Conservation (phyloP, 768 basidiomycete species). For the Agrocybe pediades region DNA sequence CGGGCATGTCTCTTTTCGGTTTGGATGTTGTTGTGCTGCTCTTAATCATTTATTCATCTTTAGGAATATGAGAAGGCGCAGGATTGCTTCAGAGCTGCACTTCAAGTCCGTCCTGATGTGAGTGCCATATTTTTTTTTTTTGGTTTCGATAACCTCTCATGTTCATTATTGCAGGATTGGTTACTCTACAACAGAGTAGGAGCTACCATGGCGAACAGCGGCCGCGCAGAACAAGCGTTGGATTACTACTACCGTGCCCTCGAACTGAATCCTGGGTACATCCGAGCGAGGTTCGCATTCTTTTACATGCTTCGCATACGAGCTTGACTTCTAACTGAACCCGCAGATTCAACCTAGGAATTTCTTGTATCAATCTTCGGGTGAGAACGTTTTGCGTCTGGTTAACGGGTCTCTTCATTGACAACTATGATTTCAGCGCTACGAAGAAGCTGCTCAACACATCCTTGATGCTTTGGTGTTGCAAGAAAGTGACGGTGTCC, state of each 20-base stretch:
- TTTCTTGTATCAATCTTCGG: slow-evolving; percentile 85
- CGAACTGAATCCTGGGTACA: slow-evolving; percentile 86
- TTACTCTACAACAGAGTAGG: slow-evolving; percentile 91
- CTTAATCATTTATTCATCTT: slow-evolving; percentile 1
- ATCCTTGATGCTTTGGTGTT: slow-evolving; percentile 87
- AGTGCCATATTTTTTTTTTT: slow-evolving; percentile 16
- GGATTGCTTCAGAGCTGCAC: slow-evolving; percentile 91
- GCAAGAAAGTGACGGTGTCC: slow-evolving; percentile 83
- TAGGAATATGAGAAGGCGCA: slow-evolving; percentile 91
- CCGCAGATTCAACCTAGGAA: slow-evolving; percentile 87
- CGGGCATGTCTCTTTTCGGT: slow-evolving; percentile 12
- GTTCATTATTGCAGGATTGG: slow-evolving; percentile 73
- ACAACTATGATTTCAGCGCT: slow-evolving; percentile 50
- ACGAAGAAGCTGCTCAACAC: slow-evolving; percentile 84
- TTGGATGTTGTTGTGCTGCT: slow-evolving; percentile 3
- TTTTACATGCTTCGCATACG: slow-evolving; percentile 5
- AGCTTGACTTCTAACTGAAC: slow-evolving; percentile 1
- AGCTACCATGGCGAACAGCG: slow-evolving; percentile 91
- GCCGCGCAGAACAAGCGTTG: slow-evolving; percentile 77
- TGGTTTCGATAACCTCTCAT: slow-evolving; percentile 7
- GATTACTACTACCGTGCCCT: slow-evolving; percentile 86
- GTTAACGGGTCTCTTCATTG: slow-evolving; percentile 6
- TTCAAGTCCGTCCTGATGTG: slow-evolving; percentile 87
- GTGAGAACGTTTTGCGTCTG: slow-evolving; percentile 42
- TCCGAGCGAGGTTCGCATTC: slow-evolving; percentile 72